Percentiles rank a stretch among this genome's conserved stretches.
Conservation (phyloP, 345 rosid genomes). For the Odontarrhena argentea region DNA sequence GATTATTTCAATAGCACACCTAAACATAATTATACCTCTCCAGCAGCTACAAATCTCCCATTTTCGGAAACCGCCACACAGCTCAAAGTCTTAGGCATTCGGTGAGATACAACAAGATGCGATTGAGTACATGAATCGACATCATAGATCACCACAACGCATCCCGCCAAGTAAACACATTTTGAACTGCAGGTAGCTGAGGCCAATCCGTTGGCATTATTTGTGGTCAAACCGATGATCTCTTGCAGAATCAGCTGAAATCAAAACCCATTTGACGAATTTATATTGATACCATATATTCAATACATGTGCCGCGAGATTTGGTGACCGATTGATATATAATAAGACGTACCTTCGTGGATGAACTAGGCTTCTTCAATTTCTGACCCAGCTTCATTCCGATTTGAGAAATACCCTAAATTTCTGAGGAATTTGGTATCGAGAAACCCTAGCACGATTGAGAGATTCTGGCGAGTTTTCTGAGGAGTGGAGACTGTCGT, state of each 20-base stretch:
- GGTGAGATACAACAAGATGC: slow-evolving; percentile 63
- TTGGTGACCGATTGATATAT: slow-evolving; percentile 9
- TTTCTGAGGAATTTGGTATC: not conserved
- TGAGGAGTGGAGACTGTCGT: slow-evolving; percentile 12
- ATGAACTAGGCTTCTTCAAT: slow-evolving; percentile 50
- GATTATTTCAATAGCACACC: not conserved
- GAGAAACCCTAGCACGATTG: slow-evolving; percentile 34
- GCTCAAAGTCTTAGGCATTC: slow-evolving; percentile 62
- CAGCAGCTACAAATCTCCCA: slow-evolving; percentile 76
- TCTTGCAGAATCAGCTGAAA: slow-evolving; percentile 62
- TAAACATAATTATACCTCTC: slow-evolving; percentile 50
- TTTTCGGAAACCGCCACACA: slow-evolving; percentile 66
- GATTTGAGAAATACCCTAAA: slow-evolving; percentile 3
- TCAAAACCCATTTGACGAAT: not conserved
- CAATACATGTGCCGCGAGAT: slow-evolving; percentile 18
- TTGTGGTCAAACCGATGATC: slow-evolving; percentile 68
- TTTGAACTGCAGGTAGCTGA: slow-evolving; percentile 46
- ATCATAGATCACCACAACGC: slow-evolving; percentile 68
- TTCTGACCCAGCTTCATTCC: slow-evolving; percentile 56
- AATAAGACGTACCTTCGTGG: slow-evolving; percentile 54
- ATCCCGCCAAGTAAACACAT: slow-evolving; percentile 75
- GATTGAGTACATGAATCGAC: slow-evolving; percentile 58
- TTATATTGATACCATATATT: not conserved
- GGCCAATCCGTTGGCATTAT: slow-evolving; percentile 67
- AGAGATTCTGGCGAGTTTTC: slow-evolving; percentile 26